Base-by-base conservation (phyloP, 202 grass and related monocot species). In the Schoenoplectus tabernaemontani region DNA sequence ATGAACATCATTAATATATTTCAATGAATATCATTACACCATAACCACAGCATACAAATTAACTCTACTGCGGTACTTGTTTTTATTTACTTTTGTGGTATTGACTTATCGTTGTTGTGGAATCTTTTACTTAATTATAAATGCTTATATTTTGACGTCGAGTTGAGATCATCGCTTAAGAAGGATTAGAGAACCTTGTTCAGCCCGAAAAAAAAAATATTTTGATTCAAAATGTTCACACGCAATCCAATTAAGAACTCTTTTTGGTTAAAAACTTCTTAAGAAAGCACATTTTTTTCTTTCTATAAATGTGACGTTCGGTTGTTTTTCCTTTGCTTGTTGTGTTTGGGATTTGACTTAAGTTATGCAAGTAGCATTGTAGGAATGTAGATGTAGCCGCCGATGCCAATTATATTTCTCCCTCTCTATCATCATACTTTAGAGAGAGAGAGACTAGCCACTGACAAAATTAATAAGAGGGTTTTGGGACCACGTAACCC, bases 211-310 rank as follows among this genome's bases (percentile, higher is more conserved):
- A 42, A 20, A 78, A n/a, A n/a, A n/a, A n/a, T n/a, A 59, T 39
- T 78, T 38, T 78, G 30, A 7, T 60, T 5, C 33, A 16, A 38
- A 11, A n/a, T n/a, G n/a, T 76, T 76, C 71, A 76, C 46, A 76
- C 50, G 19, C 2, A 56, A 56, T 56, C 24, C 13, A 76, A 76
- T 16, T 54, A 38, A 38, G 7, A 43, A 68, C 38, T 4, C n/a
- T 7, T 44, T 44, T 68, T 68, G 10, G n/a, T 44, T 68, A n/a
- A 44, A 44, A 43, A 1, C 43, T 61, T 67, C 9, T 9, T 37
- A 64, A 38, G 33, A 44, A 69, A 44, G 37, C 10, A 11, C 17
- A 43, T 20, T 23, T 69, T 66, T 43, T 44, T 69, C 65, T 44
- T 69, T 22, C 65, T 44, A 69, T 43, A 44, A 44, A 24, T 69